These are phyloP conservation scores for Pontederia paniculata DNA, from an alignment of 176 grass and related monocot genomes.

Conservation along the genomic window DNA sequence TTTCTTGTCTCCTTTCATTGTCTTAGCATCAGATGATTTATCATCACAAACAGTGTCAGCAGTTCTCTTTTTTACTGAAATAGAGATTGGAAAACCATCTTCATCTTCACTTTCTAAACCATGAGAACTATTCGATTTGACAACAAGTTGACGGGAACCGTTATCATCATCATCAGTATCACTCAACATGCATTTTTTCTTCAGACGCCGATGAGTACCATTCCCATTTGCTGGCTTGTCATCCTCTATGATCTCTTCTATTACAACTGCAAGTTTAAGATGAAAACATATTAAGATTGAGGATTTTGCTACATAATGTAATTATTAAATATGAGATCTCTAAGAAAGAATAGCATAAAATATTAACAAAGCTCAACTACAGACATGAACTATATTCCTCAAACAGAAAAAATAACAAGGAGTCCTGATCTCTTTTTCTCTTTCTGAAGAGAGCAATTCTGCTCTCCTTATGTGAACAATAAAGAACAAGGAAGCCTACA, in stretches of 20 bases:
- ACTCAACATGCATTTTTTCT: slow-evolving; percentile 39
- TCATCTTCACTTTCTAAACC: slow-evolving; percentile 78
- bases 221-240: slow-evolving; percentile 36
- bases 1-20: slow-evolving; percentile 44
- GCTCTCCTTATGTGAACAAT: too few relatives aligned
- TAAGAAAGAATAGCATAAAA: neutral
- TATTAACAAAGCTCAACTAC: too few relatives aligned
- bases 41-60: slow-evolving; percentile 17
- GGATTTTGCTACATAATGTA: neutral
- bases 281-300: neutral
- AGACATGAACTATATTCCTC: too few relatives aligned
- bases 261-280: slow-evolving; percentile 53
- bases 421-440: too few relatives aligned
- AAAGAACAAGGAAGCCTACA: too few relatives aligned
- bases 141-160: slow-evolving; percentile 19
- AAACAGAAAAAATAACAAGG: too few relatives aligned
- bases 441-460: too few relatives aligned
- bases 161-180: slow-evolving; percentile 39
- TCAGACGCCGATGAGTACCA: slow-evolving; percentile 24
- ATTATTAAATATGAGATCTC: neutral
- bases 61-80: slow-evolving; percentile 39
- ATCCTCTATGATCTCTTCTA: slow-evolving; percentile 87
- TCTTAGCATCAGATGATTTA: slow-evolving; percentile 7
- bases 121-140: slow-evolving; percentile 24
- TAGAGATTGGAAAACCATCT: slow-evolving; percentile 74